Percentiles rank a stretch among this genome's conserved stretches.
Conservation (phyloP, 306 rosid species). For the Adenanthera pavonina region DNA sequence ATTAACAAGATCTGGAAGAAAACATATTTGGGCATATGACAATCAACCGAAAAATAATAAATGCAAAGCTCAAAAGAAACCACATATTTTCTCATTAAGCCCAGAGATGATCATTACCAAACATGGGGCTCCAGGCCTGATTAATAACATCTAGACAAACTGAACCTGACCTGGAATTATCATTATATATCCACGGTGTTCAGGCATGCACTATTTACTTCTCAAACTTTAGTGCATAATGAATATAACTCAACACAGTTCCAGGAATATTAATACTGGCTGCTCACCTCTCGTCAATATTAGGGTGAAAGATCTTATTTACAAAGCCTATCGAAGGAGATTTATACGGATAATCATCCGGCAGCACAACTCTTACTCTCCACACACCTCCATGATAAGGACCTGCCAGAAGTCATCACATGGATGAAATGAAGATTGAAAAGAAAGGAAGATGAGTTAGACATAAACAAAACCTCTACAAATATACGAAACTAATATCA, state of each 20-base stretch:
- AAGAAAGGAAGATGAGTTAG: conserved; percentile 7
- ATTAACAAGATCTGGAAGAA: conserved; percentile 63
- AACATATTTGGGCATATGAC: conserved; percentile 22
- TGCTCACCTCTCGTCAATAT: conserved; percentile 65
- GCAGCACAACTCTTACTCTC: conserved; percentile 66
- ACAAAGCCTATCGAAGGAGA: conserved; percentile 68
- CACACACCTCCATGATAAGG: conserved; percentile 69
- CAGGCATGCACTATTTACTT: conserved; percentile 19
- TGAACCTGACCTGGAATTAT: conserved; percentile 64
- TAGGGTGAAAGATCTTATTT: conserved; percentile 67
- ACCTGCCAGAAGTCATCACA: conserved; percentile 53
- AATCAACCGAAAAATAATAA: conserved; percentile 21
- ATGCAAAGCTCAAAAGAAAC: conserved; percentile 10
- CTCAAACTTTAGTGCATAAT: conserved; percentile 17
- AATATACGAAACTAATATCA: background rate
- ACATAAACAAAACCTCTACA: conserved; percentile 22
- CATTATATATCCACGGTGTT: conserved; percentile 24
- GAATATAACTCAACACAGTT: conserved; percentile 17
- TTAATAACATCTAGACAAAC: conserved; percentile 71
- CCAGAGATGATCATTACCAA: conserved; percentile 45
- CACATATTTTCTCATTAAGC: conserved; percentile 8
- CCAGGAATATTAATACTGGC: conserved; percentile 19
- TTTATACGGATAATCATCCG: conserved; percentile 65
- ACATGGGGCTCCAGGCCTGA: conserved; percentile 75
- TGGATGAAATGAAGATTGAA: conserved; percentile 38